Base-by-base conservation (phyloP, 192 early-diverging fungal genomes). In the Entophlyctis luteolus region DNA sequence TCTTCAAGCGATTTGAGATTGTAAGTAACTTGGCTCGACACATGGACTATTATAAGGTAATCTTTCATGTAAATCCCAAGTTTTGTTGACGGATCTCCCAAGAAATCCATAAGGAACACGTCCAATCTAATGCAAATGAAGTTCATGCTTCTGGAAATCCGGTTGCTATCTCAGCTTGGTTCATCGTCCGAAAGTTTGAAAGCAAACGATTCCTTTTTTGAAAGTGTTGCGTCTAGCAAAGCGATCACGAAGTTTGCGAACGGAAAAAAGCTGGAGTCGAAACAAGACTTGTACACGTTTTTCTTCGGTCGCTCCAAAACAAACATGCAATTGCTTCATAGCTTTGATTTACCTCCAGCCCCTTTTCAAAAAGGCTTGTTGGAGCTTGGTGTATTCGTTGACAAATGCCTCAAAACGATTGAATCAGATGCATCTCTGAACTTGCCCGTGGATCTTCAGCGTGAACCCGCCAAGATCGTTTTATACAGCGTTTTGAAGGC, bases 401-500 rank as follows among this genome's bases (percentile, higher is more conserved):
- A 70, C 58, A 62, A 49, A 16, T 52, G 48, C 10, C 48, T 70
- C 16, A 42, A 47, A 34, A 37, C 57, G 1, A 18, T 52, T 29
- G 68, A 70, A 48, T 12, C 20, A 2, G 49, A 59, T 2, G 10
- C 10, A 18, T 14, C 23, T 8, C 18, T 54, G n/a, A 22, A 8
- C 3, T 33, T 5, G 5, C 20, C 27, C 14, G 4, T 50, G 20
- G 62, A 48, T 4, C 38, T 10, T 14, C 34, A 32, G 39, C 33
- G 20, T 14, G 68, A 52, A 38, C 62, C 58, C 4, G 55, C 57
- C 10, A 60, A 53, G 52, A 5, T 68, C 18, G 75, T 87, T 16
- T 62, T 88, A 14, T 63, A 75, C 10, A 73, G 77, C 29, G 72
- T 83, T 0, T 75, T 91, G 16, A 42, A 56, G 4, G 81, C 84